Conservation (phyloP, 495 filamentous ascomycete genomes). For the Penicillium cinerascens region DNA sequence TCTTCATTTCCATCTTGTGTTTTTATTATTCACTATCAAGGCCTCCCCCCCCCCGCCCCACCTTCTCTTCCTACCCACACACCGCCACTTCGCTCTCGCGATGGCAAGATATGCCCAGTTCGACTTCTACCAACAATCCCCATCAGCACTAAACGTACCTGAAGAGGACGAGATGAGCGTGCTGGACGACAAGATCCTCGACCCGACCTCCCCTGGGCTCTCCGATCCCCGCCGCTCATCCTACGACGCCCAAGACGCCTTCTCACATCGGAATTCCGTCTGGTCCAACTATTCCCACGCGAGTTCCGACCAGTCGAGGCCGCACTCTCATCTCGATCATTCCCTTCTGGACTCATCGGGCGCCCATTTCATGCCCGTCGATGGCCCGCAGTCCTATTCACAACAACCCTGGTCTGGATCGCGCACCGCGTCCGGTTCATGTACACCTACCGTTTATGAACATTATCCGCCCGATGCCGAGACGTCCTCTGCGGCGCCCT, state of each 20-base stretch:
- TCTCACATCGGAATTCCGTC: conserved; percentile 70
- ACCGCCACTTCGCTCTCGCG: conserved; percentile 31
- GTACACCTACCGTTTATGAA: conserved; percentile 61
- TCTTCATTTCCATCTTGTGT: conserved; percentile 6
- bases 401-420: conserved; percentile 43
- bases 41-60: conserved; percentile 13
- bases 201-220: conserved; percentile 65
- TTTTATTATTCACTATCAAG: conserved; percentile 4
- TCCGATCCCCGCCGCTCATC: conserved; percentile 65
- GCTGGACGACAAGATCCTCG: conserved; percentile 82
- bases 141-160: conserved; percentile 61
- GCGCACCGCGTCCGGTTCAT: conserved; percentile 51
- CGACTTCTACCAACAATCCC: conserved; percentile 61
- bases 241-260: conserved; percentile 64
- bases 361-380: conserved; percentile 57
- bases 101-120: conserved; percentile 49
- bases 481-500: conserved; percentile 53
- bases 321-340: conserved; percentile 36
- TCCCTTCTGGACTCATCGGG: conserved; percentile 34
- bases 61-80: conserved; percentile 18
- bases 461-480: conserved; percentile 63
- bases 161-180: conserved; percentile 81
- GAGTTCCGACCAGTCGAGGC: conserved; percentile 36
- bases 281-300: conserved; percentile 70
- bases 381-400: conserved; percentile 44